These are phyloP conservation scores for Tarenaya hassleriana DNA, from an alignment of 345 rosid genomes.

Conservation along the genomic window DNA sequence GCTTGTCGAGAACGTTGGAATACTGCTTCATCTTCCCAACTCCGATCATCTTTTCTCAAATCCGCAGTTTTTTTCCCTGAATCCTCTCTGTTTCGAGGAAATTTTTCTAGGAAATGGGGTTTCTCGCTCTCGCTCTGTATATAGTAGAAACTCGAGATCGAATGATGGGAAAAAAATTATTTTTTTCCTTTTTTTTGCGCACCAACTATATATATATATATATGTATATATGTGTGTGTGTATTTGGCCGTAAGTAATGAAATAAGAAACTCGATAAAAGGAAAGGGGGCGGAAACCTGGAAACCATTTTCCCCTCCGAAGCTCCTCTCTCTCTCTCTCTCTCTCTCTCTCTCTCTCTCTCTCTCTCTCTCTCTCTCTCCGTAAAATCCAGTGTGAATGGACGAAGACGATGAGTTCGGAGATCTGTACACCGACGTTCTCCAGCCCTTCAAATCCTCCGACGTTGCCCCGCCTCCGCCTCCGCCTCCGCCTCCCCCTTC, in stretches of 20 bases:
- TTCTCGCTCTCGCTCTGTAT: no score
- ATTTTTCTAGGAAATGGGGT: no score
- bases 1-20: constrained; percentile 88
- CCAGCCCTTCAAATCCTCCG: constrained; percentile 43
- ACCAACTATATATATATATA: not conserved
- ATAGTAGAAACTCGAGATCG: constrained; percentile 15
- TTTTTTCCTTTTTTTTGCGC: constrained; percentile 7
- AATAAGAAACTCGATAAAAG: constrained; percentile 1
- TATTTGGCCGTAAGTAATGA: constrained; percentile 10
- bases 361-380: constrained; percentile 18
- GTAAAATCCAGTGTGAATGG: constrained; percentile 41
- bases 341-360: constrained; percentile 16
- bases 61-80: no score
- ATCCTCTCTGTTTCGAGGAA: no score
- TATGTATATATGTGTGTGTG: not conserved
- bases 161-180: constrained; percentile 11
- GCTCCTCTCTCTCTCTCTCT: constrained; percentile 24
- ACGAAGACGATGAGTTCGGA: constrained; percentile 98
- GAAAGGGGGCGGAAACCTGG: constrained; percentile 18
- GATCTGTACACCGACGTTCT: constrained; percentile 93
- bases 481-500: constrained; percentile 4
- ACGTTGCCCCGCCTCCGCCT: constrained; percentile 26
- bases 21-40: constrained; percentile 92
- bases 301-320: constrained; percentile 13
- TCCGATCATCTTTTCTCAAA: constrained; percentile 69